phyloP scores from a whole-genome alignment of 148 eudicot species.

The Silene latifolia region DNA sequence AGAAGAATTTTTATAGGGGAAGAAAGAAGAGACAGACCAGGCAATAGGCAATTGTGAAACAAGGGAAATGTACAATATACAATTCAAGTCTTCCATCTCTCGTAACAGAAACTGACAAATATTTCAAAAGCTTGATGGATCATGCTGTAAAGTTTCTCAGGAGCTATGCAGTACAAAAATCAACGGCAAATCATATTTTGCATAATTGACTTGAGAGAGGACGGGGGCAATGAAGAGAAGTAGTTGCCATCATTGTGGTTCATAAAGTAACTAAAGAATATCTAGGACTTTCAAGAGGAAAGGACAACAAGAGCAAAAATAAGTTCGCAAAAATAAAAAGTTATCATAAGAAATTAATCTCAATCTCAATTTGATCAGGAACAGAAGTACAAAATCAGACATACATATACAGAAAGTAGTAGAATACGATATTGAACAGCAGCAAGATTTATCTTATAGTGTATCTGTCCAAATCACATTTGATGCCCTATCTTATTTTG shows the following conservation, averaged over 20 bases:
- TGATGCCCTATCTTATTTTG: not conserved
- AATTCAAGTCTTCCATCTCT: not conserved
- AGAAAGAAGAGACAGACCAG: not conserved
- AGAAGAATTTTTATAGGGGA: not conserved
- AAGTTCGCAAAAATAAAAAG: too few relatives aligned
- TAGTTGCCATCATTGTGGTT: not conserved
- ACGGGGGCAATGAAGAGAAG: not conserved
- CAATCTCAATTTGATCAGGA: too few relatives aligned
- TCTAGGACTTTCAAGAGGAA: too few relatives aligned
- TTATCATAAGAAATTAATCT: too few relatives aligned
- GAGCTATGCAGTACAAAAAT: not conserved
- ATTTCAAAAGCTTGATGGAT: not conserved
- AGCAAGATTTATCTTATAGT: too few relatives aligned
- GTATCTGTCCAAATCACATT: too few relatives aligned
- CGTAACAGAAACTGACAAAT: not conserved
- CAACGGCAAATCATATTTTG: not conserved
- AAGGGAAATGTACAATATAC: not conserved
- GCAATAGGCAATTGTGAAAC: conserved; percentile 6
- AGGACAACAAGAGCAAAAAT: too few relatives aligned
- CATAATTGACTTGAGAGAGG: not conserved
- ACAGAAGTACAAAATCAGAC: too few relatives aligned
- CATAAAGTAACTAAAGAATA: not conserved
- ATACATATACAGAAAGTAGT: too few relatives aligned
- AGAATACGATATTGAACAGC: too few relatives aligned
- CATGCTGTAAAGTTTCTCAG: not conserved